Base-by-base conservation (phyloP, 257 asterid genomes). In the Ocimum tenuiflorum region DNA sequence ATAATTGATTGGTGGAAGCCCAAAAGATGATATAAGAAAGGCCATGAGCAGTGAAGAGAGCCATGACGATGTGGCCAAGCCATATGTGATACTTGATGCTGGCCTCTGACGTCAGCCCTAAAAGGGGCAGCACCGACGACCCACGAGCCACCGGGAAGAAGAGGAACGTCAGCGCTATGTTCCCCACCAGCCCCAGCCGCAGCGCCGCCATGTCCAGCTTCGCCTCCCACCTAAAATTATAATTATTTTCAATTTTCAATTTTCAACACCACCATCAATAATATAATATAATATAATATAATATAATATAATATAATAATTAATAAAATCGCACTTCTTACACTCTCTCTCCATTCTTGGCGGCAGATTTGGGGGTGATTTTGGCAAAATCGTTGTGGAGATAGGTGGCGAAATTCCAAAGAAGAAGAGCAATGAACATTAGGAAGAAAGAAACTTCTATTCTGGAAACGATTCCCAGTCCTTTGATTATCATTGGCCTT, bases 81-180 rank as follows among this genome's bases (percentile, higher is more conserved):
- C 98, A 89, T 60, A 87, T 87, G 60, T 92, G 98, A 54, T 87
- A 89, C 69, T 89, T 92, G 29, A 89, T 76, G 51, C 94, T 84
- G 0, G 83, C 79, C 77, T 89, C 98, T 0, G 97, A 92, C 0
- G 97, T 85, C 8, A 89, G 84, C 20, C 97, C 97, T 17, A 92
- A 70, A 0, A 89, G 20, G 0, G 75, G 86, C 6, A 92, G 67
- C 65, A 87, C 75, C 31, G 98, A 92, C 0, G 95, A 85, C 43
- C 94, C 96, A 10, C 96, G 84, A 8, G 94, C 85, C 78, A 92
- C 96, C 66, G 96, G 97, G 68, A 82, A 86, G 80, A 92, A 92
- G 3, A 89, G 89, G 65, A 89, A 89, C 0, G 85, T 23, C 5
- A 87, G 69, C 13, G 78, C 73, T 45, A 84, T 62, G 66, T 89